Evolutionary conservation across 345 rosid genomes (phyloP).

Genomic region (Eucalyptus virginea): DNA sequence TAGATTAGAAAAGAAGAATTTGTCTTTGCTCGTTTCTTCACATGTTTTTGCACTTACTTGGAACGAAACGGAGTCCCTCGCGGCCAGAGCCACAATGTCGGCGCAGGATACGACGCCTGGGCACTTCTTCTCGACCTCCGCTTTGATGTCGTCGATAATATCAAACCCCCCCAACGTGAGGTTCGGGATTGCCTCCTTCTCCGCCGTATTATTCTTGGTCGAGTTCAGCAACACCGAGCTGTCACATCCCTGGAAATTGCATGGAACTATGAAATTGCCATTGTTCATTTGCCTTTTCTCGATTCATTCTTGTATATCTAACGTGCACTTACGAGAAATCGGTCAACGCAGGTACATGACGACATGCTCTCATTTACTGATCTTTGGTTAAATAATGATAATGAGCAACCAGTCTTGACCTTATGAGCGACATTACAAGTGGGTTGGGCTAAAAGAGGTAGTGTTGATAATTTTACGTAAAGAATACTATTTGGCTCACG

Average conservation of each 20-base stretch:
- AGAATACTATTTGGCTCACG: not conserved
- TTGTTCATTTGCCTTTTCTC: not conserved
- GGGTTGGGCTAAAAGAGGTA: not conserved
- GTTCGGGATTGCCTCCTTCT: conserved; percentile 21
- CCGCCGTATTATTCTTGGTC: conserved; percentile 11
- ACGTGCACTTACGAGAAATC: not conserved
- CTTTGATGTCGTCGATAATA: conserved; percentile 21
- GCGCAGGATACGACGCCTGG: conserved; percentile 40
- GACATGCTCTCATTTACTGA: not conserved
- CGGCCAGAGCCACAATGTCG: conserved; percentile 24
- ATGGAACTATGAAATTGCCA: not conserved
- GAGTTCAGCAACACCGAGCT: conserved; percentile 20
- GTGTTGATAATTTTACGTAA: not conserved
- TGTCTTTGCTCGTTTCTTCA: not conserved
- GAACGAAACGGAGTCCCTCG: conserved; percentile 25
- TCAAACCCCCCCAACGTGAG: conserved; percentile 11
- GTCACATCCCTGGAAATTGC: conserved; percentile 18
- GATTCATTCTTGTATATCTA: not conserved
- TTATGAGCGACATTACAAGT: not conserved
- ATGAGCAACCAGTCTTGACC: not conserved
- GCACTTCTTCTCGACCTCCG: conserved; percentile 20
- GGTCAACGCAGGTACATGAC: not conserved
- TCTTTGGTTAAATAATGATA: not conserved
- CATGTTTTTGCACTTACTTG: conserved; percentile 7
- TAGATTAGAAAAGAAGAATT: not conserved